Evolutionary conservation across 1,284 basidiomycete genomes (phyloP).

Genomic region (Melampsora medusae): DNA sequence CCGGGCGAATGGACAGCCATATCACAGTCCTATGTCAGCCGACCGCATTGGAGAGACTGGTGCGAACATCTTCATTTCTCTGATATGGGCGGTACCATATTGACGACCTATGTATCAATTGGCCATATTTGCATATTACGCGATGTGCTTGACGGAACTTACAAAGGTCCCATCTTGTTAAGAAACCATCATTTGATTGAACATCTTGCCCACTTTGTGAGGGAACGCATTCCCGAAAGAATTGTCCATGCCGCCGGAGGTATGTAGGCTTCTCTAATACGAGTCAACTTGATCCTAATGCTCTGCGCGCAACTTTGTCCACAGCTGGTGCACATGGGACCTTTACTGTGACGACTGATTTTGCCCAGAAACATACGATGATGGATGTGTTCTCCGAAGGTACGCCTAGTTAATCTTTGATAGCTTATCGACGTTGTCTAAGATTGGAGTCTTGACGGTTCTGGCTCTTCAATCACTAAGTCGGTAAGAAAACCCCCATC

Average conservation of each 20-base stretch:
- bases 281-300: background rate
- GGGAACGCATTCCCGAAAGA: constrained; percentile 92
- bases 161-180: constrained; percentile 15
- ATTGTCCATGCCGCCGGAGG: constrained; percentile 62
- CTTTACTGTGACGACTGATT: constrained; percentile 24
- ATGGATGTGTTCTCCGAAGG: constrained; percentile 24
- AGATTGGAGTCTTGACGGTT: no score
- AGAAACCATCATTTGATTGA: constrained; percentile 61
- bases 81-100: background rate
- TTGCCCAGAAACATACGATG: constrained; percentile 16
- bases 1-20: constrained; percentile 48
- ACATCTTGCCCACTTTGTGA: constrained; percentile 82
- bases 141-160: background rate
- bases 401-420: background rate
- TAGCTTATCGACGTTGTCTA: no score
- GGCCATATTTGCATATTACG: background rate
- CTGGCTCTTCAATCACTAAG: background rate
- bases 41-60: constrained; percentile 40
- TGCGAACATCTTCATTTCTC: background rate
- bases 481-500: constrained; percentile 51
- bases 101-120: background rate
- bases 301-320: background rate
- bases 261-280: background rate
- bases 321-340: constrained; percentile 26
- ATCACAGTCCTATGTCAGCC: constrained; percentile 45